Conservation (phyloP, 352 stramenopile genomes). For the Phytophthora pini region DNA sequence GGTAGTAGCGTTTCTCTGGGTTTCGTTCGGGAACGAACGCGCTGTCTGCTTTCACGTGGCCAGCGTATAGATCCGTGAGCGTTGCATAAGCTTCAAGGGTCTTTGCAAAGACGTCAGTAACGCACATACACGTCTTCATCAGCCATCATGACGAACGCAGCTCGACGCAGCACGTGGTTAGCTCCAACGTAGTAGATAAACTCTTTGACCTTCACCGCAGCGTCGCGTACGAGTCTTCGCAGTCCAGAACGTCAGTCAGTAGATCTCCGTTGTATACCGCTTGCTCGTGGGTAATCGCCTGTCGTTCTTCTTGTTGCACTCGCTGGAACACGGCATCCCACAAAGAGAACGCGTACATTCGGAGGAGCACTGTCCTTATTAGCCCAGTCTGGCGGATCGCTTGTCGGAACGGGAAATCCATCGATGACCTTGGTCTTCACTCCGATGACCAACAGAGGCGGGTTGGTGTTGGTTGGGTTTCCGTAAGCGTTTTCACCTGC, state of each 20-base stretch:
- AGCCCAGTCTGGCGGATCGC: constrained; percentile 54
- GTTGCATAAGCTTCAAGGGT: constrained; percentile 15
- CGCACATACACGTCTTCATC: constrained; percentile 67
- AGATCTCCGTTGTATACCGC: constrained; percentile 44
- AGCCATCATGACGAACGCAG: constrained; percentile 58
- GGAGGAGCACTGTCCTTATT: constrained; percentile 13
- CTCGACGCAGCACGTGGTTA: constrained; percentile 23
- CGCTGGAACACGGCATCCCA: constrained; percentile 27
- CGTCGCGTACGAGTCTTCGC: constrained; percentile 58
- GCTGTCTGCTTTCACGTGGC: constrained; percentile 31
- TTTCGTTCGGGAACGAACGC: constrained; percentile 38
- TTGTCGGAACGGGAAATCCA: constrained; percentile 44
- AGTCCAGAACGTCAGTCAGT: constrained; percentile 55
- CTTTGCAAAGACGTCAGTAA: constrained; percentile 14
- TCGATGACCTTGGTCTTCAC: constrained; percentile 50
- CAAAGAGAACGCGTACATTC: constrained; percentile 37
- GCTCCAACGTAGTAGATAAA: constrained; percentile 53
- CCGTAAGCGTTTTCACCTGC: not conserved
- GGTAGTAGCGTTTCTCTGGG: constrained; percentile 43
- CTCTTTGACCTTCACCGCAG: constrained; percentile 62
- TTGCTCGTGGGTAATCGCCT: constrained; percentile 46
- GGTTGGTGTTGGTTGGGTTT: constrained; percentile 14
- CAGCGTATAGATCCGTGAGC: constrained; percentile 36
- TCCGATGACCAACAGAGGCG: constrained; percentile 40
- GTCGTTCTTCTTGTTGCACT: constrained; percentile 15